Evolutionary conservation across 345 rosid genomes (phyloP), one percentile per base, ranked within the genome.

Genomic region (Camelina hispida): DNA sequence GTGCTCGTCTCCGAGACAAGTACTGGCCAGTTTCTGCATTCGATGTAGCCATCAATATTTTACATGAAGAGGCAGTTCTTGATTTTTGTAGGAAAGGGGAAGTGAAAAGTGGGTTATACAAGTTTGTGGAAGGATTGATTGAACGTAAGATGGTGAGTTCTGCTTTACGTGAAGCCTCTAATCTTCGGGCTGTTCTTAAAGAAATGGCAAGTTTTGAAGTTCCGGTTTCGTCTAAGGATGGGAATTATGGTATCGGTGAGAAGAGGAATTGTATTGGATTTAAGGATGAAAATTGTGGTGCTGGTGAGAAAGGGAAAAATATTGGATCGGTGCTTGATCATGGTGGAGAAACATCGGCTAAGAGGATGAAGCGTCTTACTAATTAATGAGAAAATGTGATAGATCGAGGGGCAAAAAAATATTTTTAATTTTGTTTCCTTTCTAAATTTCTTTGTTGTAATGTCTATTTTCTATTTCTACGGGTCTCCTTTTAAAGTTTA

Each of bases 21-120:
- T 70, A 70, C 48, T 35, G 75, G 75, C 75, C 59, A 46, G 58
- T 11, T 47, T 71, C 75, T 34, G 12, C 6, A 6, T 58, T 46
- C 1, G 32, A 25, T 68, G 37, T 53, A 53, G 38, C 23, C 51
- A 53, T 32, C 9, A 53, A 40, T 23, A 4, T n/a, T 40, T 23
- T 16, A 7, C 28, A 40, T 17, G 72, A 55, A 55, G 42, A 54
- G 2, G 53, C 28, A n/a, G 13, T 68, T 54, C 62, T 68, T 68
- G 62, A 56, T 7, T 68, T 16, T 69, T 69, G 73, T 69, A 69
- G 13, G 63, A 56, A 69, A 17, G 17, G 40, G 23, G 54, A 9
- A 18, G 74, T 58, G 66, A 58, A 46, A 22, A 2, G 2, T 58
- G 66, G 55, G 57, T 70, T 46, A 0, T 56, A 4, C 30, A 43